A percentile compares a stretch with the other conserved stretches of the same genome.
Conservation (phyloP, 441 rosid genomes). For the Cnidoscolus chayamansa region DNA sequence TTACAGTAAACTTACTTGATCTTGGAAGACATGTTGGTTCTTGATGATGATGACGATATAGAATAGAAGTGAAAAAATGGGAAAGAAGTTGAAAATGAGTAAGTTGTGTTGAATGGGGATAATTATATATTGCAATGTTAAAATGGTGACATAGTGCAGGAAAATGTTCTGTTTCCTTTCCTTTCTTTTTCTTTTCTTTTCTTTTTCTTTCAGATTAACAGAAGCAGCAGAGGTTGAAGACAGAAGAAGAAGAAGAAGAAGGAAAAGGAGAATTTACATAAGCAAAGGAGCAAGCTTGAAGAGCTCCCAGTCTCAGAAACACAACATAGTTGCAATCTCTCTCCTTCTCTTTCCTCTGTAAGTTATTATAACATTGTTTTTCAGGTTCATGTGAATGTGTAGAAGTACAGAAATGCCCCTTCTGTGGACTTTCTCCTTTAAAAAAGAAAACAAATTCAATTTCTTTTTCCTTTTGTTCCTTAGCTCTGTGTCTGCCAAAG, state of each 20-base stretch:
- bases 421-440: too few species aligned
- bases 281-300: conserved; percentile 26
- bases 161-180: conserved; percentile 16
- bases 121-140: conserved; percentile 20
- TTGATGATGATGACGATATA: conserved; percentile 14
- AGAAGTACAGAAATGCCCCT: conserved; percentile 29
- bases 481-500: neutral
- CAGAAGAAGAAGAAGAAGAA: conserved; percentile 11
- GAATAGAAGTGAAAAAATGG: conserved; percentile 5
- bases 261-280: neutral
- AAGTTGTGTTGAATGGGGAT: neutral
- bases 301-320: conserved; percentile 34
- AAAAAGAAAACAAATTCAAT: neutral
- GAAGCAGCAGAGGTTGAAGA: conserved; percentile 1
- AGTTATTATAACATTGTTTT: neutral
- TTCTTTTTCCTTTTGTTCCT: neutral
- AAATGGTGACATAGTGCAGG: conserved; percentile 42
- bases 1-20: conserved; percentile 48
- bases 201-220: conserved; percentile 20
- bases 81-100: neutral
- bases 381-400: neutral
- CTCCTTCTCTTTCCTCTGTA: conserved; percentile 9
- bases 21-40: conserved; percentile 54
- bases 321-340: conserved; percentile 10
- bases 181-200: conserved; percentile 1